Evolutionary conservation across 2,329 filamentous ascomycete genomes (phyloP), one percentile per base, ranked within the genome.

Genomic region (Beauveria pseudobassiana): DNA sequence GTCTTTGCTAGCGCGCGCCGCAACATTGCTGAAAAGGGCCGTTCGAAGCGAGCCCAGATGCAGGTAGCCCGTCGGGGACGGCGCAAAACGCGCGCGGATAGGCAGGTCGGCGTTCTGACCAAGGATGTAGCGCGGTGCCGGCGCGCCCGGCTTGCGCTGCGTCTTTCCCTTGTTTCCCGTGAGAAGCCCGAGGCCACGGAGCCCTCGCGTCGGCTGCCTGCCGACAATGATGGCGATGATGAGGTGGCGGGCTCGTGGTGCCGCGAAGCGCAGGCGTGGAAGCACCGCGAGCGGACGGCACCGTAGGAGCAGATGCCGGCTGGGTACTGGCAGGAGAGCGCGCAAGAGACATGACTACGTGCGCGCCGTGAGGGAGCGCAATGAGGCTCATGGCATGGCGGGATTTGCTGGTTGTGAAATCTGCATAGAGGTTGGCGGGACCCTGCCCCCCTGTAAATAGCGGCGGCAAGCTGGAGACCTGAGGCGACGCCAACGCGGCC

Each of bases 11-110:
- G 88, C 86, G 69, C 87, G 90, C 0, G 95, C 93, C n/a, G 96
- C 81, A 5, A 99, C 78, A 67, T 93, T 97, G 70, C 96, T 98
- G 78, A 92, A 98, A n/a, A 99, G 76, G 0, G 96, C 96, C 0
- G 95, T 99, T 63, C 95, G 83, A 42, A 99, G 75, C 0, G 93
- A 96, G 4, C 95, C 95, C 14, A 99, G 80, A 75, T 99, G 95
- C 26, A 99, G 81, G 69, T 93, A 93, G 1, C 95, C 95, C 0
- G 95, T 99, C 0, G 95, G 95, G 1, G 95, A 98, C 0, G 95
- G 95, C 1, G 96, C 95, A 74, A 99, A 99, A 52, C 95, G 87
- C 20, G 95, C 70, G 34, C 74, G 67, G 53, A 76, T 74, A 14
- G 74, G 74, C 14, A 67, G 62, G 91, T 72, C 91, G 81, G 63